Evolutionary conservation across 192 early-diverging fungal species (phyloP).

Genomic region (Spizellomyces sp.): DNA sequence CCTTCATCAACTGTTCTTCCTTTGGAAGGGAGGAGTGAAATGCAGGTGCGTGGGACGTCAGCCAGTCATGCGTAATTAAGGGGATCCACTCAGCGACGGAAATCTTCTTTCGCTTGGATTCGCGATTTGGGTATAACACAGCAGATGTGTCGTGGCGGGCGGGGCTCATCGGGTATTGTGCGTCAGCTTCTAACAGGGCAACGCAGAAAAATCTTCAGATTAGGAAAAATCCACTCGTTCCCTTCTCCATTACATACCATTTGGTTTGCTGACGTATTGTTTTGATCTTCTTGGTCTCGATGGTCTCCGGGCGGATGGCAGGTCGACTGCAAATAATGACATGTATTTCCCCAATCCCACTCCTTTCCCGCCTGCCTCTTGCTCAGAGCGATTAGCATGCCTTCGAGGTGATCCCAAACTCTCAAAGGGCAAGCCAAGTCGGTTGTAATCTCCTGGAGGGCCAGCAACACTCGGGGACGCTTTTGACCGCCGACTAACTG

Average conservation of each 20-base stretch:
- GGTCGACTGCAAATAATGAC: no score
- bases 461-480: no score
- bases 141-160: slow-evolving; percentile 8
- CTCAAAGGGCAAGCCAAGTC: background rate
- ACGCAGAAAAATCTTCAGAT: no score
- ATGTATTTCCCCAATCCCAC: background rate
- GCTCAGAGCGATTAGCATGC: background rate
- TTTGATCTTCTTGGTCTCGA: no score
- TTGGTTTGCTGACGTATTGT: background rate
- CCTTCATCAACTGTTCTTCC: slow-evolving; percentile 46
- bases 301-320: no score
- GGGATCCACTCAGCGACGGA: slow-evolving; percentile 25
- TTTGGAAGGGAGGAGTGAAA: no score
- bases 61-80: slow-evolving; percentile 36
- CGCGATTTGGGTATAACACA: background rate
- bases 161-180: no score
- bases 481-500: no score
- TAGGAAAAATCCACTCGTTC: slow-evolving; percentile 1
- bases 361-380: background rate
- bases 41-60: slow-evolving; percentile 6
- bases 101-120: slow-evolving; percentile 4
- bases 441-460: no score
- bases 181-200: no score
- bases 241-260: background rate
- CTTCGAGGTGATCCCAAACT: slow-evolving; percentile 8